Percentiles rank a stretch among this genome's conserved stretches.
These are phyloP conservation scores for Trametes coccinea DNA, from an alignment of 768 basidiomycete genomes.

Conservation along the genomic window DNA sequence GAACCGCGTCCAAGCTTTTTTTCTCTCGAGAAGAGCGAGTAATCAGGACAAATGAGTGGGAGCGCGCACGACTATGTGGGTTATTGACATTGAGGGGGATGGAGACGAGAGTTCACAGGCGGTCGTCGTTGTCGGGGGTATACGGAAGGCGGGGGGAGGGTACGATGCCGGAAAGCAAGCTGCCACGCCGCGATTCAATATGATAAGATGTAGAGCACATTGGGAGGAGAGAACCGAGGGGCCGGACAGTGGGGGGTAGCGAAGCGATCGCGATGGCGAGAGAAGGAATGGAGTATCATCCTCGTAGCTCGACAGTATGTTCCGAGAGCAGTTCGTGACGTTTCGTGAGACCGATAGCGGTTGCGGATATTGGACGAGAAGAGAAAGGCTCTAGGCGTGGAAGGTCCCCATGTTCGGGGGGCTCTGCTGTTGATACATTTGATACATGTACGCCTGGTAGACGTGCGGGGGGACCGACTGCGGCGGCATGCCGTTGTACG, in stretches of 20 bases:
- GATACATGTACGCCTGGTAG: constrained; percentile 84
- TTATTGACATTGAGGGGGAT: constrained; percentile 13
- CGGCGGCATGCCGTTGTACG: constrained; percentile 59
- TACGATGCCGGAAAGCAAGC: neutral
- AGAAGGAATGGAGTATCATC: constrained; percentile 21
- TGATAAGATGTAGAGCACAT: constrained; percentile 18
- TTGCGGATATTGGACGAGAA: neutral
- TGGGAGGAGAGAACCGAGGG: neutral
- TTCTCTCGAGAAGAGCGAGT: constrained; percentile 8
- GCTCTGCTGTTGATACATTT: constrained; percentile 76
- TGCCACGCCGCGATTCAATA: constrained; percentile 18
- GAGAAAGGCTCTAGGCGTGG: constrained; percentile 36
- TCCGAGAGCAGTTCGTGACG: constrained; percentile 24
- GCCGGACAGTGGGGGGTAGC: neutral
- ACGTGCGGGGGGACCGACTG: constrained; percentile 65
- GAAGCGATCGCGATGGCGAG: constrained; percentile 3
- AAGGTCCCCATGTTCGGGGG: constrained; percentile 78
- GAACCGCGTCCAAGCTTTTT: constrained; percentile 24
- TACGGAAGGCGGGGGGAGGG: constrained; percentile 15
- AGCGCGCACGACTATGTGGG: constrained; percentile 20
- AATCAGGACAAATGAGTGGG: constrained; percentile 21
- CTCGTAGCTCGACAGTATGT: constrained; percentile 25
- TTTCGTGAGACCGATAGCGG: constrained; percentile 28
- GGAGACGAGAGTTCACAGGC: neutral
- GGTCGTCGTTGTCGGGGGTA: constrained; percentile 9